A percentile compares a stretch with the other conserved stretches of the same genome.
These are phyloP conservation scores for Aureobasidium sp. DNA, from an alignment of 2,329 filamentous ascomycete genomes.

Conservation along the genomic window DNA sequence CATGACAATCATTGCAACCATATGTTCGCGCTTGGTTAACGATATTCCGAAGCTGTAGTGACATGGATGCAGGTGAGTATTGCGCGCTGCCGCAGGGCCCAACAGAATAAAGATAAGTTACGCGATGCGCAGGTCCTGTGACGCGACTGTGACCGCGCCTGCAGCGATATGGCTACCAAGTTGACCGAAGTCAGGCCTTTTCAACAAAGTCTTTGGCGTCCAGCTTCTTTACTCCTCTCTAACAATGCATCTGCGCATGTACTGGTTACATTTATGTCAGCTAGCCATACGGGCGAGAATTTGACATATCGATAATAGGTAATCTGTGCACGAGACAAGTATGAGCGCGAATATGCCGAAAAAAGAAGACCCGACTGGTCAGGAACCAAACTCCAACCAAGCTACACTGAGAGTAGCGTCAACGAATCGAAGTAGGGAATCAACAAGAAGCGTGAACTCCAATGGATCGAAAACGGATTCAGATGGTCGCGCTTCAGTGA, in stretches of 20 bases:
- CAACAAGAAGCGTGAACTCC: background rate
- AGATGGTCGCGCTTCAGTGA: background rate
- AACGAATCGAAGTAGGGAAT: background rate
- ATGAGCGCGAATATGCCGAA: background rate
- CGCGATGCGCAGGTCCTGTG: no score
- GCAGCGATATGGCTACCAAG: no score
- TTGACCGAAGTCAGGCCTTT: background rate
- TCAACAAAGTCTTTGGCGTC: background rate
- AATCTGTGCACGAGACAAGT: background rate
- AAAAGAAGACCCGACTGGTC: background rate
- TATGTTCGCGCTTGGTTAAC: no score
- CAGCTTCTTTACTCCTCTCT: background rate
- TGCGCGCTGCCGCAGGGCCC: no score
- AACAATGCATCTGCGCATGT: background rate
- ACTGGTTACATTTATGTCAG: background rate
- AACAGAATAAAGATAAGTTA: no score
- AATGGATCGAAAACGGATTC: background rate
- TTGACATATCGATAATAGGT: background rate
- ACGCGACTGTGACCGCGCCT: no score
- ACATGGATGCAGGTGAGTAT: no score
- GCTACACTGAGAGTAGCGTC: background rate
- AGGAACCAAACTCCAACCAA: background rate
- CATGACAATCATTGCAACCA: no score
- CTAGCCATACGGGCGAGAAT: background rate
- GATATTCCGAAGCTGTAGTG: no score